Base-by-base conservation (phyloP, 208 protist species). In the Porcisia hertigi region DNA sequence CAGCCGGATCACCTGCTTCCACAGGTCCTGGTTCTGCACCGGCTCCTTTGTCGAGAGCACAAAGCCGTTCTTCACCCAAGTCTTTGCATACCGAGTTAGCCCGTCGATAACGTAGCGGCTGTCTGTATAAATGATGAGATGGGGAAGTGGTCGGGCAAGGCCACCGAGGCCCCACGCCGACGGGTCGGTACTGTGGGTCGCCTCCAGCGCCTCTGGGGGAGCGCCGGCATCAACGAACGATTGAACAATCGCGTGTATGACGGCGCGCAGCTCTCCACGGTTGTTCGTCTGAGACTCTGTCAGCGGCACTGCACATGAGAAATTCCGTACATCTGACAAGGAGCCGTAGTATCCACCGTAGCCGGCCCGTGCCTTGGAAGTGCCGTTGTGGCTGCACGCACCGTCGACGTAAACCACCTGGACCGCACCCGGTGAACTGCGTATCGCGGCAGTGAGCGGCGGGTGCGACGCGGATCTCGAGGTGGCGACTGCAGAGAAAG, bases 251-350 rank as follows among this genome's bases (percentile, higher is more conserved):
- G 83, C 86, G 72, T 94, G 87, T 39, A 95, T 87, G n/a, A 94
- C 83, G 0, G 91, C 93, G 18, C 82, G 78, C 60, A 97, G 70
- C 85, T 97, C 91, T 23, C 81, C 93, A 16, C 93, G 81, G 76
- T 97, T 95, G 83, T 97, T 97, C 41, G 93, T 95, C 71, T 97
- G 93, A 25, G 77, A 39, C 80, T 95, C 89, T 4, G 78, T 47
- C 41, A 45, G 58, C 5, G 85, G 81, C 55, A 97, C 79, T 8
- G 91, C 79, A 12, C 83, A 54, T 18, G 91, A 83, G 74, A 94
- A 94, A 81, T 95, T 95, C 36, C 91, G 86, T 14, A 65, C 8
- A 75, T 95, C 87, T 78, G 73, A 63, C n/a, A 71, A 47, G 34
- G 73, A 80, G 71, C 85, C 90, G 79, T 94, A 97, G 75, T 82